Evolutionary conservation across 148 eudicot genomes (phyloP), one percentile per base, ranked within the genome.

Genomic region (Oxyria digyna): DNA sequence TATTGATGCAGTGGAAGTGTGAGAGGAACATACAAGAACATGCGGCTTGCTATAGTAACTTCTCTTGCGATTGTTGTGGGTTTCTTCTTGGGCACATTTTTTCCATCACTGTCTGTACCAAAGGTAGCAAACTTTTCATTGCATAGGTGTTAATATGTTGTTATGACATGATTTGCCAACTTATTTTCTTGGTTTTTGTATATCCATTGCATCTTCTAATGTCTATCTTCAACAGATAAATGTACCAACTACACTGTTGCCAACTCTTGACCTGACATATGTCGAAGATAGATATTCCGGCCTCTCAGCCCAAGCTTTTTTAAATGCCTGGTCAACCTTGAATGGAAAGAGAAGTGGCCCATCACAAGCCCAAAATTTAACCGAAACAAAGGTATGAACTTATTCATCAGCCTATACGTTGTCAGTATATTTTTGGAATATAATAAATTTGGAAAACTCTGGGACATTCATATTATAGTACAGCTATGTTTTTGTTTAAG

Each of bases 241-340:
- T 72, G 68, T 82, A 68, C 76, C 87, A 26, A 71, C 90, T 41
- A 73, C 72, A 65, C 33, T 87, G 68, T 71, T 84, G 40, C 79
- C 85, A 40, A 77, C 85, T 8, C 62, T 85, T 78, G 87, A 87
- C 77, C 79, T 77, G 52, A 55, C 83, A 11, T 82, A 84, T 75
- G 55, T 82, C 27, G 90, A 87, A 81, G 88, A 84, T 66, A 85
- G 84, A 72, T 87, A 90, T 73, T 86, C 93, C 37, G 96, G 91
- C 68, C 81, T 55, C 45, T 70, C 73, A 18, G 26, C 73, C 20
- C 86, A 86, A 75, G 84, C 80, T 37, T 67, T 81, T 12, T 63
- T 80, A 74, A 78, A 85, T 76, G 80, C 83, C 52, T 86, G 87
- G 95, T 78, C 93, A 67, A 80, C 89, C 72, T 77, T 90, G 76